Base-by-base conservation (phyloP, 768 basidiomycete genomes). In the Neoboletus brunneissimus region DNA sequence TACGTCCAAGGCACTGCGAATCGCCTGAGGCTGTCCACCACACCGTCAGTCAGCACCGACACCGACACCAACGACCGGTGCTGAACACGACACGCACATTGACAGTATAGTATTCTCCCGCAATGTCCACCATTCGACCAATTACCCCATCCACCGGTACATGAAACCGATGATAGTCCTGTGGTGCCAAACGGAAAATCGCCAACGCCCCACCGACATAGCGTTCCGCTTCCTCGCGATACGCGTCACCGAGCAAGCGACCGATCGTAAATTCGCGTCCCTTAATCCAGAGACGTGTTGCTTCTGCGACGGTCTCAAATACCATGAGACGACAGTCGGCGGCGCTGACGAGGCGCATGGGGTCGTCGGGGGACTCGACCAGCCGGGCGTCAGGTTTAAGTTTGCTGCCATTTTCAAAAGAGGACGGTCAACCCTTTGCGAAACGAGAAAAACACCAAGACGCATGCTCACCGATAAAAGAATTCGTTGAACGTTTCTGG, bases 261-360 rank as follows among this genome's bases (percentile, higher is more conserved):
- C 74, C 79, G 4, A 98, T 79, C 2, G 86, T 87, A 68, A 99
- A 98, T 63, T 97, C 94, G 42, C 94, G 85, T 4, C 96, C 96
- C 67, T 98, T 98, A 75, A 98, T 96, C 96, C 96, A 99, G 0
- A 99, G 75, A 23, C 80, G 77, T 2, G 94, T 97, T 1, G 96
- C 96, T 54, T 92, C 90, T 47, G 73, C 76, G 9, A 97, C 87
- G 0, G 85, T 88, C 70, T 91, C 87, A 71, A 98, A 99, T 1
- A 88, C 84, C 88, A 98, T 94, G 57, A 97, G 80, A n/a, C 96
- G 88, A 67, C 91, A 98, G 75, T 99, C 96, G 2, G 95, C 97
- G n/a, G 84, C 86, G 55, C 87, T 89, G 54, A 98, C 91, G 13
- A 96, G 77, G 9, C 87, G 84, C 47, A 77, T 81, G 0, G 91